Conservation (phyloP, 805 yeast species). For the Metschnikowia santaceciliae region DNA sequence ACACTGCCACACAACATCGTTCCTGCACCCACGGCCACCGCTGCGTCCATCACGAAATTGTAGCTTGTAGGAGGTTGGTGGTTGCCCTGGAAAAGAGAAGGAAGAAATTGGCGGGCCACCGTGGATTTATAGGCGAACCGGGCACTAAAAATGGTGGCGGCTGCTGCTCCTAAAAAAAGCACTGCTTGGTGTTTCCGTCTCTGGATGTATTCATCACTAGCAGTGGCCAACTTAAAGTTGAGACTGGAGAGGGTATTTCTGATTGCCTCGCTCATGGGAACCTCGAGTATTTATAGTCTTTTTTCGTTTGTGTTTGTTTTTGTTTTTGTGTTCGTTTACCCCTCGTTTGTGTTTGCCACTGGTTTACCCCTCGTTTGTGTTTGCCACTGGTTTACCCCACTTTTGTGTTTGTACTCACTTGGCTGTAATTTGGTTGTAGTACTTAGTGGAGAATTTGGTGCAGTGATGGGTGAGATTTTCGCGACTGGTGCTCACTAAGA, state of each 20-base stretch:
- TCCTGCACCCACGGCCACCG: constrained; percentile 80
- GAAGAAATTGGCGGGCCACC: constrained; percentile 65
- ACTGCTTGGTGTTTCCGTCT: constrained; percentile 72
- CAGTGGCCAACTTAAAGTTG: constrained; percentile 31
- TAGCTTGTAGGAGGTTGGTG: constrained; percentile 77
- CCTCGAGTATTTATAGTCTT: too few relatives aligned
- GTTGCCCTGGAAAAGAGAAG: constrained; percentile 77
- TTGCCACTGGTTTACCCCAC: background rate
- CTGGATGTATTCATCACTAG: constrained; percentile 48
- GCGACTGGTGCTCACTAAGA: too few relatives aligned
- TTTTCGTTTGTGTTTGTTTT: background rate
- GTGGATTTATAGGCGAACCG: constrained; percentile 75
- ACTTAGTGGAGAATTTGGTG: too few relatives aligned
- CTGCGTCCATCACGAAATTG: constrained; percentile 77
- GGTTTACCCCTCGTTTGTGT: background rate
- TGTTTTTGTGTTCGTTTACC: background rate
- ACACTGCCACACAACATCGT: constrained; percentile 70
- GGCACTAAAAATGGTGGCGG: constrained; percentile 66
- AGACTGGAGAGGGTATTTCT: constrained; percentile 3
- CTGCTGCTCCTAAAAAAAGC: constrained; percentile 67
- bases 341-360: background rate
- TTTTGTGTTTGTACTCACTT: background rate
- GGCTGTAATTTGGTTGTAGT: too few relatives aligned
- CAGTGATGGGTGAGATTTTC: too few relatives aligned
- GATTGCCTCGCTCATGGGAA: background rate